A percentile compares a stretch with the other conserved stretches of the same genome.
Conservation (phyloP, 108 stramenopile species). For the Cyclotella baltica region DNA sequence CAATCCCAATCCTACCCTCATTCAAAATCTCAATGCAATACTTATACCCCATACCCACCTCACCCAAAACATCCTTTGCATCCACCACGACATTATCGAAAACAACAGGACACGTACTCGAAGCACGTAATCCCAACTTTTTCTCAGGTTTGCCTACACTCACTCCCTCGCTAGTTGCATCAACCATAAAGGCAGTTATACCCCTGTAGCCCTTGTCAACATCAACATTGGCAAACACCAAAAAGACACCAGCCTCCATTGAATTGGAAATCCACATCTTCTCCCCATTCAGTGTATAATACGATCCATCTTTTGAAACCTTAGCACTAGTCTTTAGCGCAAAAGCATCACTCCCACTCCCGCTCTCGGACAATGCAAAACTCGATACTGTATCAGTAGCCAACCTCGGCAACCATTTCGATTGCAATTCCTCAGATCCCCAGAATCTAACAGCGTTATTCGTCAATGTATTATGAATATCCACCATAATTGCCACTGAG, state of each 20-base stretch:
- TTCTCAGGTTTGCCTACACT: conserved; percentile 88
- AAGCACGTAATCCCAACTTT: conserved; percentile 92
- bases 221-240: conserved; percentile 94
- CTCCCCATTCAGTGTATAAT: conserved; percentile 87
- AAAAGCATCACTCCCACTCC: conserved; percentile 94
- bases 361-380: conserved; percentile 93
- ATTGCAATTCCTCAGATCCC: conserved; percentile 80
- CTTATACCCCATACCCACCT: conserved; percentile 93
- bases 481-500: conserved; percentile 88
- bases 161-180: conserved; percentile 82
- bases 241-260: conserved; percentile 87
- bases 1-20: conserved; percentile 97
- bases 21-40: conserved; percentile 97
- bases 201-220: conserved; percentile 90
- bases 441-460: conserved; percentile 95
- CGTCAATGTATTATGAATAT: conserved; percentile 96
- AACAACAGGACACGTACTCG: conserved; percentile 89
- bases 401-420: conserved; percentile 85
- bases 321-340: conserved; percentile 88
- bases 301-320: conserved; percentile 72
- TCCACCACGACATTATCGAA: conserved; percentile 91
- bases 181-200: conserved; percentile 95
- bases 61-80: conserved; percentile 77
- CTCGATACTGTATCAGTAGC: conserved; percentile 86
- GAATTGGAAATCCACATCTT: conserved; percentile 97